phyloP scores from a whole-genome alignment of 2,329 filamentous ascomycete species.

The Macrophomina phaseolina region DNA sequence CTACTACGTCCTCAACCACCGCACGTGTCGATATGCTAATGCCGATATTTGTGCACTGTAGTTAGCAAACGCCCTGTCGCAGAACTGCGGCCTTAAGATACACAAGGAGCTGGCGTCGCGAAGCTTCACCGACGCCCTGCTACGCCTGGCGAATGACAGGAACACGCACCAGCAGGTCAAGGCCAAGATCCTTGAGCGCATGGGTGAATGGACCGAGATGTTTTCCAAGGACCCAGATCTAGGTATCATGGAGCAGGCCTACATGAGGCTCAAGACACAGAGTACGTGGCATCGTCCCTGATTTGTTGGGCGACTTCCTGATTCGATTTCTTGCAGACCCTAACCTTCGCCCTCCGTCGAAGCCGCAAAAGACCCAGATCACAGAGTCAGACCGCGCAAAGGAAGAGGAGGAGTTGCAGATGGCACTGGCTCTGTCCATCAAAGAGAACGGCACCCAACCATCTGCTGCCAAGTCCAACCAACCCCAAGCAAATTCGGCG shows the following conservation, averaged over 20 bases:
- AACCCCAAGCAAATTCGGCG: conserved; percentile 41
- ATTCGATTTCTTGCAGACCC: conserved; percentile 68
- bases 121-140: conserved; percentile 90
- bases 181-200: conserved; percentile 93
- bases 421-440: conserved; percentile 89
- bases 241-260: conserved; percentile 97
- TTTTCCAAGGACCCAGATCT: conserved; percentile 87
- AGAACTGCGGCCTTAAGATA: conserved; percentile 86
- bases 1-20: not conserved
- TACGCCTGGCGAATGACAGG: conserved; percentile 88
- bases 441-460: conserved; percentile 71
- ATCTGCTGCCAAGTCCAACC: conserved; percentile 48
- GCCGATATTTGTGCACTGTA: conserved; percentile 44
- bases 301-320: conserved; percentile 21
- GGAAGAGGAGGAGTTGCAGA: conserved; percentile 96
- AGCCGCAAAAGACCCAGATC: conserved; percentile 89
- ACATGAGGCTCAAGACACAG: conserved; percentile 79
- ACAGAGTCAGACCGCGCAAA: conserved; percentile 89
- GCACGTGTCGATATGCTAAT: not conserved
- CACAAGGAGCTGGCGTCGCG: conserved; percentile 89
- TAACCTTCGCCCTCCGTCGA: conserved; percentile 86
- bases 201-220: conserved; percentile 96
- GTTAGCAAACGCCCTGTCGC: conserved; percentile 88
- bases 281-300: conserved; percentile 47
- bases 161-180: conserved; percentile 98